Evolutionary conservation across 495 filamentous ascomycete genomes (phyloP), one percentile per base, ranked within the genome.

Genomic region (Penicillium roqueforti): DNA sequence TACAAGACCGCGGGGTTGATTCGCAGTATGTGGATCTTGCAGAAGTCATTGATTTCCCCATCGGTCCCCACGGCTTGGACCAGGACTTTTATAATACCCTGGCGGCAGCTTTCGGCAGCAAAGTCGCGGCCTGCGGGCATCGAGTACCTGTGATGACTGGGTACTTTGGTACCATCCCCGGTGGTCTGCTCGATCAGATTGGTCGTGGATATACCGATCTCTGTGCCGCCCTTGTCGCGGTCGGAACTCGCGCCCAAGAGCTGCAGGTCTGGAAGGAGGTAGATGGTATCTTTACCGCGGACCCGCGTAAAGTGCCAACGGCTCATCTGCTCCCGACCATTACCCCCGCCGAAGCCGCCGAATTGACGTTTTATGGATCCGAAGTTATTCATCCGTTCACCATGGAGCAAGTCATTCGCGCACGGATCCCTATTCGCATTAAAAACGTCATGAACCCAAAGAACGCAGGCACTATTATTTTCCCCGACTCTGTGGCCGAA

Each of bases 341-440:
- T 65, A 91, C 89, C 1, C 91, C 91, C 0, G 82, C 88, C 31
- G 91, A 96, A 62, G 91, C 91, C 6, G 89, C 91, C 6, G 91
- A 96, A 66, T 77, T 95, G 58, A 96, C 91, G 9, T 96, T 93
- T 64, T 95, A 95, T 67, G 91, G 91, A 56, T 91, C 88, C 16
- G 90, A 95, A 68, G 93, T 98, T 59, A 97, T 98, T 58, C 93
- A 98, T 62, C 93, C 93, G 45, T 87, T 96, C 64, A 98, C 93
- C 49, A 97, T 98, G 89, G 91, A 98, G 72, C 93, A 97, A 67
- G 93, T 93, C 46, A 96, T 97, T 68, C 87, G 85, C 46, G 91
- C 92, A 3, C 80, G 81, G 48, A 97, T 97, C 68, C 89, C 87
- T 8, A 95, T 97, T 60, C 88, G 93, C 53, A 97, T 97, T 71